Percentiles rank a stretch among this genome's conserved stretches.
These are phyloP conservation scores for Paramecium sonneborni DNA, from an alignment of 73 alveolate genomes.

Conservation along the genomic window DNA sequence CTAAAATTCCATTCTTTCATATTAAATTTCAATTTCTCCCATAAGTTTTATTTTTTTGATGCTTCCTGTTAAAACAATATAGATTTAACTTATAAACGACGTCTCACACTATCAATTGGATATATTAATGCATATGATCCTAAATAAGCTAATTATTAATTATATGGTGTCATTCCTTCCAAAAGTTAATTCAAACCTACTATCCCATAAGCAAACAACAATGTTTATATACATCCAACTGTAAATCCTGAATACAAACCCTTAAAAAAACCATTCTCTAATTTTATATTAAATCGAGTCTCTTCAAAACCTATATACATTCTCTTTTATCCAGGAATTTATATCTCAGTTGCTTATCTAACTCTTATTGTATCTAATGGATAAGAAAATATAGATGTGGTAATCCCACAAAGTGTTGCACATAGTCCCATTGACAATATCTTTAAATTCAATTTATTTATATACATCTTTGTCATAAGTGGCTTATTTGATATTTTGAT, in stretches of 20 bases:
- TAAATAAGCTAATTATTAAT: background rate
- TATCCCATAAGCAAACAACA: background rate
- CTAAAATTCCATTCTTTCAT: background rate
- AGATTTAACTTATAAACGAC: slow-evolving; percentile 41
- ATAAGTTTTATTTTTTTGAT: background rate
- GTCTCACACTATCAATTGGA: slow-evolving; percentile 43
- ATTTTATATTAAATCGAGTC: background rate
- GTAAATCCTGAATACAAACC: slow-evolving; percentile 37
- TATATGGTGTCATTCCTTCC: background rate
- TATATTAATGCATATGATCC: background rate
- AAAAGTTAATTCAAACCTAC: background rate
- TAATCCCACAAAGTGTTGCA: slow-evolving; percentile 26
- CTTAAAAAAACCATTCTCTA: slow-evolving; percentile 13
- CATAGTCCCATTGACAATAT: background rate
- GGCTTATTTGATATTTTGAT: slow-evolving; percentile 24
- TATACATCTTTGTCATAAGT: slow-evolving; percentile 24
- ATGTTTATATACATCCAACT: background rate
- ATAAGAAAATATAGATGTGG: background rate
- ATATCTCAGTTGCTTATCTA: slow-evolving; percentile 39
- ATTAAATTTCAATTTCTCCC: slow-evolving; percentile 18
- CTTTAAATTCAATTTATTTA: background rate
- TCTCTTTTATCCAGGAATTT: background rate
- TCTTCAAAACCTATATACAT: background rate
- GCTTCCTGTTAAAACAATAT: slow-evolving; percentile 36
- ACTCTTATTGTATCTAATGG: slow-evolving; percentile 51